These are phyloP conservation scores for Chloromonas sp. DNA, from an alignment of 163 green algal genomes.

Conservation along the genomic window DNA sequence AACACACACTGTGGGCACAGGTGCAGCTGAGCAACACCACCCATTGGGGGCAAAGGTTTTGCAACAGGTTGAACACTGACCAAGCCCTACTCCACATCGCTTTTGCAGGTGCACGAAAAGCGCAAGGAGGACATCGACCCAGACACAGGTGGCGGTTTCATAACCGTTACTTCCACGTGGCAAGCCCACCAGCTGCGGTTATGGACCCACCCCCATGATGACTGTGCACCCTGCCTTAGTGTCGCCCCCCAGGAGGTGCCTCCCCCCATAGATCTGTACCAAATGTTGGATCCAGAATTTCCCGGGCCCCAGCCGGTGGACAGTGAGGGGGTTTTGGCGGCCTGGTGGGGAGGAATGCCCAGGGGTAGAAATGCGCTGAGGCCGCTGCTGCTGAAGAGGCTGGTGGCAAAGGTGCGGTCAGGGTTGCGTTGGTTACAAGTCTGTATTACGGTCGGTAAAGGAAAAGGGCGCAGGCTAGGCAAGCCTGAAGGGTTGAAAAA, in stretches of 20 bases:
- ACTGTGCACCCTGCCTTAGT: slow-evolving; percentile 12
- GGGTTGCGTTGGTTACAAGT: too few relatives aligned
- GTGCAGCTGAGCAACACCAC: too few relatives aligned
- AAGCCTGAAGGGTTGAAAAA: too few relatives aligned
- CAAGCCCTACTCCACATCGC: too few relatives aligned
- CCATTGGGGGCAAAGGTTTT: too few relatives aligned
- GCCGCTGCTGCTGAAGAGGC: neutral
- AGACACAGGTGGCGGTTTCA: slow-evolving; percentile 3
- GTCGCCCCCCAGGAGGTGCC: slow-evolving; percentile 12
- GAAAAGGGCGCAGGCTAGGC: too few relatives aligned
- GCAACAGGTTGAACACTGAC: too few relatives aligned
- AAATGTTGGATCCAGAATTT: neutral
- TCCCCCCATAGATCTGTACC: neutral
- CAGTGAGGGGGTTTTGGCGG: neutral
- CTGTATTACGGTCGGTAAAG: too few relatives aligned
- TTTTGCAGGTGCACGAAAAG: slow-evolving; percentile 2
- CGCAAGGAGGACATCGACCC: slow-evolving; percentile 12
- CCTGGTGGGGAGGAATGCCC: neutral
- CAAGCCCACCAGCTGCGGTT: slow-evolving; percentile 12
- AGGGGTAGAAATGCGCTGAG: neutral
- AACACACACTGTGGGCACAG: too few relatives aligned
- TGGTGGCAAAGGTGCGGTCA: neutral
- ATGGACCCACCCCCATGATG: slow-evolving; percentile 23
- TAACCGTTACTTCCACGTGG: slow-evolving; percentile 11
- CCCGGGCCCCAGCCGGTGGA: neutral